Evolutionary conservation across 2,329 filamentous ascomycete genomes (phyloP).

Genomic region (Ambrosiella cleistominuta): DNA sequence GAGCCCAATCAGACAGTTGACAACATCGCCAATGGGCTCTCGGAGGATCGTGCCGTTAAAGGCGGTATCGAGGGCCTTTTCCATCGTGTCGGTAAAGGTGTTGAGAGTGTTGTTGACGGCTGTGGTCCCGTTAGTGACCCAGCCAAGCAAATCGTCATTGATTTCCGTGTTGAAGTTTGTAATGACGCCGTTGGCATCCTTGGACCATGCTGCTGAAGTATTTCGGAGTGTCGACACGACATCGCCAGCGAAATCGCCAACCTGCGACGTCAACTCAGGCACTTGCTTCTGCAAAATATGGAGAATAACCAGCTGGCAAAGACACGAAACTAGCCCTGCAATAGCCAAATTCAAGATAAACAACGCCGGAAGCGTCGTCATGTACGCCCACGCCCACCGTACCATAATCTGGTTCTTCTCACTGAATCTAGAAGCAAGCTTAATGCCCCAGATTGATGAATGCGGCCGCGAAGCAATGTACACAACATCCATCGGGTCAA

Average conservation of each 20-base stretch:
- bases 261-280: conserved; percentile 54
- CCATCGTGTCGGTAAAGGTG: conserved; percentile 61
- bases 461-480: conserved; percentile 74
- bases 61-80: conserved; percentile 51
- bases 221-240: conserved; percentile 57
- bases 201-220: conserved; percentile 60
- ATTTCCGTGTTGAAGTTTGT: conserved; percentile 53
- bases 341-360: conserved; percentile 70
- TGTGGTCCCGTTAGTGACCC: conserved; percentile 67
- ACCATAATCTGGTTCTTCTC: conserved; percentile 48
- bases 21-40: conserved; percentile 58
- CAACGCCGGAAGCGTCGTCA: conserved; percentile 69
- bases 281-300: conserved; percentile 55
- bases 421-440: conserved; percentile 46
- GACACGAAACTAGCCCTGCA: conserved; percentile 64
- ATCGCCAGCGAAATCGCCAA: conserved; percentile 62
- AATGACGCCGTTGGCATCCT: conserved; percentile 58
- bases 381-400: conserved; percentile 73
- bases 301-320: conserved; percentile 70
- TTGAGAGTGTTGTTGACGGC: conserved; percentile 78
- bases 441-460: conserved; percentile 55
- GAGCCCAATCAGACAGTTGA: conserved; percentile 73
- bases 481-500: conserved; percentile 72
- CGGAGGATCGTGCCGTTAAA: conserved; percentile 73
- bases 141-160: conserved; percentile 71